phyloP scores from a whole-genome alignment of 768 basidiomycete genomes.

The Lentinula guzmanii region DNA sequence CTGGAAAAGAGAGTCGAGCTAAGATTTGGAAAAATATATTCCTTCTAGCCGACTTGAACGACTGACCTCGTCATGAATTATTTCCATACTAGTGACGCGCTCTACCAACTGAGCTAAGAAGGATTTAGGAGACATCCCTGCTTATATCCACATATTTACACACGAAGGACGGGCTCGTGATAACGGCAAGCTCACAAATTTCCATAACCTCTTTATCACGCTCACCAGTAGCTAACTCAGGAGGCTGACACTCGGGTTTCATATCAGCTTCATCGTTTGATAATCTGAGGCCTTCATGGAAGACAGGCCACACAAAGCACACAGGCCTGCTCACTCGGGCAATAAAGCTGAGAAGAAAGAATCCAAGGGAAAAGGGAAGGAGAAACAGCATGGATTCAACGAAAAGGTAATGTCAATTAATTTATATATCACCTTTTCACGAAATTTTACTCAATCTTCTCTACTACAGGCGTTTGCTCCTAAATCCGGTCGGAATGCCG shows the following conservation, averaged over 20 bases:
- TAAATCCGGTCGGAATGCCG: slow-evolving; percentile 84
- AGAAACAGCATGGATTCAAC: slow-evolving; percentile 76
- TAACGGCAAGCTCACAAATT: too few relatives aligned
- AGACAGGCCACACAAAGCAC: slow-evolving; percentile 75
- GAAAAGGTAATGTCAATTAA: slow-evolving; percentile 63
- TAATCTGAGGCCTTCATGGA: slow-evolving; percentile 23
- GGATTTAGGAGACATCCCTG: background rate
- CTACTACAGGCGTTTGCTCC: slow-evolving; percentile 79
- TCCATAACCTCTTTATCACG: too few relatives aligned
- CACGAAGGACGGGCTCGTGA: too few relatives aligned
- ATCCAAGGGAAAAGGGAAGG: slow-evolving; percentile 62
- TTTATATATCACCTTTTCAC: background rate
- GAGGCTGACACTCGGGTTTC: too few relatives aligned
- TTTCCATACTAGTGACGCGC: slow-evolving; percentile 10
- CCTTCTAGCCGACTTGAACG: too few relatives aligned
- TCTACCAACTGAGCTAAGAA: slow-evolving; percentile 15
- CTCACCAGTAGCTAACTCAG: too few relatives aligned
- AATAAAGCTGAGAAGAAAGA: slow-evolving; percentile 72
- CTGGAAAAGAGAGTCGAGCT: too few relatives aligned
- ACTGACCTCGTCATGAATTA: too few relatives aligned
- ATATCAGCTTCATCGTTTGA: background rate
- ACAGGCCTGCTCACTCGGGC: slow-evolving; percentile 69
- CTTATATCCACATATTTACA: too few relatives aligned
- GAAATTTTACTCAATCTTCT: background rate
- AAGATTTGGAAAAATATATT: too few relatives aligned